Base-by-base conservation (phyloP, 2,329 filamentous ascomycete species). In the Fusarium proliferatum region DNA sequence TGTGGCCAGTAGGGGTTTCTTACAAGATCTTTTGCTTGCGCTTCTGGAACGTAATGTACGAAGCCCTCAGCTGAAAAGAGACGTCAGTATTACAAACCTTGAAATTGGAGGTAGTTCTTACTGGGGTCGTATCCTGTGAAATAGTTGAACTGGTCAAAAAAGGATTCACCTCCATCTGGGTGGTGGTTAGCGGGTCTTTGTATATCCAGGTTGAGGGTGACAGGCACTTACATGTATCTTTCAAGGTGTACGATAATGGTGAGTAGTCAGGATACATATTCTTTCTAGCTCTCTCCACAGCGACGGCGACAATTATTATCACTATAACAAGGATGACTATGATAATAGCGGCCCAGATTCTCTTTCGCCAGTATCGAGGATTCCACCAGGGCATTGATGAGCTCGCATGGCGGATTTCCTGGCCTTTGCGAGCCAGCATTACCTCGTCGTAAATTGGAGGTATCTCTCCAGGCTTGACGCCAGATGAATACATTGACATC, bases 141-240 rank as follows among this genome's bases (percentile, higher is more conserved):
- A 73, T 89, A 89, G 73, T 88, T 77, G 75, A 89, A 89, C 41
- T 88, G 84, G 73, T 89, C 86, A 77, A 89, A 89, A 76, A 89
- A 89, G 19, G 72, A 77, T 45, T 84, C 80, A 57, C 86, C 86
- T 23, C 83, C 84, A 73, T 88, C 87, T 88, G 51, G 17, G 10
- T 6, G 45, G n/a, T 57, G 19, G 53, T 58, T 48, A 60, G 55
- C 72, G 42, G 60, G 46, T 61, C 30, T 26, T 46, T 23, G 17
- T 16, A 10, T 21, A 8, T 19, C 15, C 12, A 9, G 3, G 11
- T 33, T n/a, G 30, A 13, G 13, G 17, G 11, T 28, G 43, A 16
- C 13, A 38, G 10, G 36, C 19, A 76, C 86, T 78, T 76, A 87
- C 87, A 89, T 58, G 85, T 85, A 61, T 89, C 87, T 36, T 79